phyloP scores from a whole-genome alignment of 2,329 filamentous ascomycete genomes.

The Bimuria novae-zelandiae region DNA sequence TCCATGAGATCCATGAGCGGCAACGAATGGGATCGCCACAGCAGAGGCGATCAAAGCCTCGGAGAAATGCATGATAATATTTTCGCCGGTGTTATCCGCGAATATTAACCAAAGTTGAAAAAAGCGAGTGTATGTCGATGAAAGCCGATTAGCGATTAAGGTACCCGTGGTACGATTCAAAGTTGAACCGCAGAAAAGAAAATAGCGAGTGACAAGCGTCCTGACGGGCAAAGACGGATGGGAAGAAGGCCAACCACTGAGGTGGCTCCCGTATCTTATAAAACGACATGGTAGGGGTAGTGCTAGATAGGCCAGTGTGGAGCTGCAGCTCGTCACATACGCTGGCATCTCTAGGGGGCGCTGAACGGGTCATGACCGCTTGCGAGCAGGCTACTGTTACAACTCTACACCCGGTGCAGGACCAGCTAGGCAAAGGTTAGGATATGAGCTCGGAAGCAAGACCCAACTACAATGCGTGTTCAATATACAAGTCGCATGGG shows the following conservation, averaged over 20 bases:
- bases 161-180: conserved; percentile 1
- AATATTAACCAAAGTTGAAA: conserved; percentile 7
- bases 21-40: conserved; percentile 35
- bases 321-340: background rate
- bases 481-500: background rate
- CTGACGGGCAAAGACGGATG: conserved; percentile 14
- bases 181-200: background rate
- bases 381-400: conserved; percentile 4
- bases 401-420: background rate
- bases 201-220: conserved; percentile 14
- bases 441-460: background rate
- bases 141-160: background rate
- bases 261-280: background rate
- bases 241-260: background rate
- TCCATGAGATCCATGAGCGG: conserved; percentile 36
- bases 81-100: conserved; percentile 6
- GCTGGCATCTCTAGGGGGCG: conserved; percentile 1
- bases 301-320: background rate
- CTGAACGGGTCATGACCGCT: background rate
- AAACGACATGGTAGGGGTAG: background rate
- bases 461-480: conserved; percentile 1
- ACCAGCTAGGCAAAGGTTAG: conserved; percentile 1
- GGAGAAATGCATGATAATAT: conserved; percentile 37
- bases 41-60: conserved; percentile 30
- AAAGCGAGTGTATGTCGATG: conserved; percentile 18